Conservation (phyloP, 768 basidiomycete species). For the Rossbeevera mucosa region DNA sequence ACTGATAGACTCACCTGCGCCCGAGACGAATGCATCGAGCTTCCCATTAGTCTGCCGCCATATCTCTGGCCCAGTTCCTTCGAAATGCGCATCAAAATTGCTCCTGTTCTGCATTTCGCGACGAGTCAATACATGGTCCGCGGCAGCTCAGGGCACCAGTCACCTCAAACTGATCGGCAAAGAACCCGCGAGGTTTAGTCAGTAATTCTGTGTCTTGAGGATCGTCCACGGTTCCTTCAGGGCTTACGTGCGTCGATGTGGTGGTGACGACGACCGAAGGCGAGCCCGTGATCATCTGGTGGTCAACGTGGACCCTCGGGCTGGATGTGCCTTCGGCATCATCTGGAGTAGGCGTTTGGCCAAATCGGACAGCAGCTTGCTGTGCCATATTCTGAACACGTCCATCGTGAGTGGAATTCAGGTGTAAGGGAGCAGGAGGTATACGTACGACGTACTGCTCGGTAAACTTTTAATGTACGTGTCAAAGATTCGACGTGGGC, state of each 20-base stretch:
- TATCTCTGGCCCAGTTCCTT: conserved; percentile 92
- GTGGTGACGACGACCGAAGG: conserved; percentile 52
- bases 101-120: conserved; percentile 55
- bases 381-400: conserved; percentile 75
- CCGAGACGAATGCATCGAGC: conserved; percentile 82
- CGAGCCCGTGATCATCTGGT: conserved; percentile 41
- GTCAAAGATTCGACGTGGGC: background rate
- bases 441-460: conserved; percentile 60
- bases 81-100: conserved; percentile 85
- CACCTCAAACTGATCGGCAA: conserved; percentile 95
- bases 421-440: background rate
- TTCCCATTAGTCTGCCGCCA: conserved; percentile 87
- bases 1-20: conserved; percentile 57
- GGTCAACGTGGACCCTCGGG: conserved; percentile 12
- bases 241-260: conserved; percentile 40
- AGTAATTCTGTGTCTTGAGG: conserved; percentile 40
- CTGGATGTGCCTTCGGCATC: conserved; percentile 7
- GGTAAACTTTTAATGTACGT: background rate
- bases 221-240: conserved; percentile 27
- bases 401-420: background rate
- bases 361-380: conserved; percentile 72
- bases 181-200: conserved; percentile 72
- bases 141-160: background rate
- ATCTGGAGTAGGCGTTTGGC: conserved; percentile 34
- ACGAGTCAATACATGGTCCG: background rate